These are phyloP conservation scores for Eucalyptus erythrocorys DNA, from an alignment of 345 rosid species.

Conservation along the genomic window DNA sequence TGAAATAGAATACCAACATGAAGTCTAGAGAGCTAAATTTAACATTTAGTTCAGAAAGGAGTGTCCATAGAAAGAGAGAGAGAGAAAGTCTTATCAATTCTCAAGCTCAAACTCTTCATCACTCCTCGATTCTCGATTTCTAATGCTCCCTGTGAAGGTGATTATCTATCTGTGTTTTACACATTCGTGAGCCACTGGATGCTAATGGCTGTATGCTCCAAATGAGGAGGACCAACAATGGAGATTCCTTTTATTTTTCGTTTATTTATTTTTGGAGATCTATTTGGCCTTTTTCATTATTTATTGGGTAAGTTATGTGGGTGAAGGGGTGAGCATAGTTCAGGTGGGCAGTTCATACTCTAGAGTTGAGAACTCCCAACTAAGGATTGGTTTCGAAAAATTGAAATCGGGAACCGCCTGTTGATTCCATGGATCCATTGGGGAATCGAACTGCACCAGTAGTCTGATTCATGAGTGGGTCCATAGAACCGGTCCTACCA, in stretches of 20 bases:
- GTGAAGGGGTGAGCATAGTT: too few species aligned
- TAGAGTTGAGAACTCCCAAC: too few species aligned
- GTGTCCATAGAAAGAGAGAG: too few species aligned
- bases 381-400: too few species aligned
- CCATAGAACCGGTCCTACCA: too few species aligned
- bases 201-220: neutral
- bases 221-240: neutral
- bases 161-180: neutral
- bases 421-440: too few species aligned
- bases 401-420: fast-evolving
- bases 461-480: too few species aligned
- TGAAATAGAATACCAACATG: neutral
- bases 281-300: too few species aligned
- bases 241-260: too few species aligned
- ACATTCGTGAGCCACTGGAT: neutral
- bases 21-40: neutral
- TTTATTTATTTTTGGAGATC: too few species aligned
- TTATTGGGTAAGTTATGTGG: too few species aligned
- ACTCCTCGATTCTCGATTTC: neutral
- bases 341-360: fast-evolving
- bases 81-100: neutral
- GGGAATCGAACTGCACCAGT: too few species aligned
- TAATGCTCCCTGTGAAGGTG: neutral
- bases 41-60: neutral
- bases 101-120: neutral